These are phyloP conservation scores for Cyberlindnera euphorbiiphila DNA, from an alignment of 805 yeast genomes.

Conservation along the genomic window DNA sequence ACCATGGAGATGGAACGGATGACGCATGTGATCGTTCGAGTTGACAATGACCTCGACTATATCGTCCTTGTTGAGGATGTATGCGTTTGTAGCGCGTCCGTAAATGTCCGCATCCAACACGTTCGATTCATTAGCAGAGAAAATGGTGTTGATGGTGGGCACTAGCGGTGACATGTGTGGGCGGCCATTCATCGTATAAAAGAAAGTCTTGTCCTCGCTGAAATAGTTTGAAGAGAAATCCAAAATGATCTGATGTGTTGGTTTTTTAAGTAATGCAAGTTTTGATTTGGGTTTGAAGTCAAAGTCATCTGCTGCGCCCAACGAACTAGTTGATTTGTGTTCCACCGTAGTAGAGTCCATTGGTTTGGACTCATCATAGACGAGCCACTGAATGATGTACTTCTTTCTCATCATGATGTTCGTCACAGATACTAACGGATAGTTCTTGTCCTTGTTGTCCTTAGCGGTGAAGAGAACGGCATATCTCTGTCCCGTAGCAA, in stretches of 20 bases:
- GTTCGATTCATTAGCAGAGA: slow-evolving; percentile 48
- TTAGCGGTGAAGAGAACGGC: slow-evolving; percentile 55
- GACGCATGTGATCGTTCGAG: slow-evolving; percentile 74
- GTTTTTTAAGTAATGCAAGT: slow-evolving; percentile 40
- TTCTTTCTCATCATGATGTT: slow-evolving; percentile 67
- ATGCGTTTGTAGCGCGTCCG: slow-evolving; percentile 65
- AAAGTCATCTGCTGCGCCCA: slow-evolving; percentile 31
- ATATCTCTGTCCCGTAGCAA: slow-evolving; percentile 77
- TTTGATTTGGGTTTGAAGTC: slow-evolving; percentile 34
- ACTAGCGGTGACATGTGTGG: slow-evolving; percentile 65
- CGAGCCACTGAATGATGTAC: slow-evolving; percentile 51
- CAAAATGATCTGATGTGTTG: slow-evolving; percentile 54
- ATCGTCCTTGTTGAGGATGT: slow-evolving; percentile 55
- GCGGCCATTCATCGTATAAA: slow-evolving; percentile 65
- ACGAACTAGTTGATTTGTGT: slow-evolving; percentile 20
- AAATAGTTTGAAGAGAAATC: slow-evolving; percentile 53
- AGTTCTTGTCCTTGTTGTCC: slow-evolving; percentile 40
- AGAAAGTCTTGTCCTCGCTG: slow-evolving; percentile 59
- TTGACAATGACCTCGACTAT: slow-evolving; percentile 73
- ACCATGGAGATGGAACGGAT: slow-evolving; percentile 78
- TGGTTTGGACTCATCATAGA: slow-evolving; percentile 39
- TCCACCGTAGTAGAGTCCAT: slow-evolving; percentile 42
- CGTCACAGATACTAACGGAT: slow-evolving; percentile 47
- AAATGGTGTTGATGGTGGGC: slow-evolving; percentile 63
- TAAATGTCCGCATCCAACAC: slow-evolving; percentile 58